A percentile compares a stretch with the other conserved stretches of the same genome.
Conservation (phyloP, 2,329 filamentous ascomycete species). For the Aspergillus brasiliensis region DNA sequence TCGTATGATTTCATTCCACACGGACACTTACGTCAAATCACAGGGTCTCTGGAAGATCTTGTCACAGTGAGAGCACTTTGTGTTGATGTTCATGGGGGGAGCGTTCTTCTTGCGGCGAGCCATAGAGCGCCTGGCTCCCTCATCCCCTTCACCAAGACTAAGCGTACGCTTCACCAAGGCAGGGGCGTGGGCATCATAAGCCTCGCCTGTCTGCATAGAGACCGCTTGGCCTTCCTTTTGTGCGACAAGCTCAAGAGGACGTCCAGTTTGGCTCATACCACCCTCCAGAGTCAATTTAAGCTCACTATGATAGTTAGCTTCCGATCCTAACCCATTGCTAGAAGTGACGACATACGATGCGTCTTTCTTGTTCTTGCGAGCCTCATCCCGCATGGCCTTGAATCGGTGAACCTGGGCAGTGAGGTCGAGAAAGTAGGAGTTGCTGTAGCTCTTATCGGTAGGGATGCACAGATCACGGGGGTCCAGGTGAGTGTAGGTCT, state of each 20-base stretch:
- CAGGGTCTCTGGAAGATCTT: constrained; percentile 97
- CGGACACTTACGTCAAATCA: constrained; percentile 68
- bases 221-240: constrained; percentile 78
- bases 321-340: constrained; percentile 51
- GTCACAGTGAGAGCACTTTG: constrained; percentile 79
- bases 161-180: constrained; percentile 56
- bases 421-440: constrained; percentile 95
- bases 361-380: constrained; percentile 64
- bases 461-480: constrained; percentile 84
- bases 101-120: constrained; percentile 93
- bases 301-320: constrained; percentile 51
- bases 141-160: constrained; percentile 64
- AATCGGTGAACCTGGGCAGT: constrained; percentile 91
- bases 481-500: constrained; percentile 81
- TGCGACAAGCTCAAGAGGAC: constrained; percentile 80
- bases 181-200: constrained; percentile 54
- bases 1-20: neutral
- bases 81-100: constrained; percentile 77
- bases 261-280: constrained; percentile 78
- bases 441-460: constrained; percentile 86
- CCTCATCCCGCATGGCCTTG: constrained; percentile 77
- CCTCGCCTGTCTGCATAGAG: constrained; percentile 71
- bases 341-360: constrained; percentile 20
- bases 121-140: constrained; percentile 90
- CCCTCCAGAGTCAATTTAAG: constrained; percentile 74